Evolutionary conservation across 768 basidiomycete species (phyloP), one percentile per base, ranked within the genome.

Genomic region (Macrolepiota fuliginosa): DNA sequence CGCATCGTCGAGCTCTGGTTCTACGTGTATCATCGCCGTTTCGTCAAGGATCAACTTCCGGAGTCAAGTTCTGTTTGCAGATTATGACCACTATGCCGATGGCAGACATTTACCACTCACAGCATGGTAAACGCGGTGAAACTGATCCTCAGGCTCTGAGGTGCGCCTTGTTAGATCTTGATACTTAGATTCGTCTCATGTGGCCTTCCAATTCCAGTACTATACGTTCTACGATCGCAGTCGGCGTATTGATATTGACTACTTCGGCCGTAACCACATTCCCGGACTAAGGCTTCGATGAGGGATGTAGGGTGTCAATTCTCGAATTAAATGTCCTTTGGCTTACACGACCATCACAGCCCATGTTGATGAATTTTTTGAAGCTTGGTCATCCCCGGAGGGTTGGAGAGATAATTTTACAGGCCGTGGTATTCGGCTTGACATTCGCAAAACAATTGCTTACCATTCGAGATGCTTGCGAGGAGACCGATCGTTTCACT

Each of bases 361-460:
- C 29, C 29, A 32, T 32, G 29, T 3, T 32, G 29, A 32, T 32
- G 29, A 7, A 32, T 32, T 3, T 32, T 7, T 32, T 32, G 29
- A 32, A 32, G 29, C 3, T 32, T 32, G 29, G 7, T 32, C 29
- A 32, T 32, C 3, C 7, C 29, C 29, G 29, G 7, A 32, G 29
- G 29, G 7, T 7, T 32, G 29, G 29, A 32, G 29, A 32, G 29
- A 32, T 32, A 7, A 32, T 32, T 32, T 7, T 32, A 32, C 29
- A 32, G 29, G 29, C 29, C 29, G 29, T 32, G 29, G 29, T 32
- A 65, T 47, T 67, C 24, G 63, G 62, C 15, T 64, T 66, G n/a
- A 68, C 66, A 12, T 64, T 65, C 29, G 24, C 39, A 50, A 66
- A 62, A 53, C 62, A 68, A 55, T n/a, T 68, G n/a, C 29, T 61